Evolutionary conservation across 139 green algal genomes (phyloP), one percentile per base, ranked within the genome.

Genomic region (Trebouxia sp.): DNA sequence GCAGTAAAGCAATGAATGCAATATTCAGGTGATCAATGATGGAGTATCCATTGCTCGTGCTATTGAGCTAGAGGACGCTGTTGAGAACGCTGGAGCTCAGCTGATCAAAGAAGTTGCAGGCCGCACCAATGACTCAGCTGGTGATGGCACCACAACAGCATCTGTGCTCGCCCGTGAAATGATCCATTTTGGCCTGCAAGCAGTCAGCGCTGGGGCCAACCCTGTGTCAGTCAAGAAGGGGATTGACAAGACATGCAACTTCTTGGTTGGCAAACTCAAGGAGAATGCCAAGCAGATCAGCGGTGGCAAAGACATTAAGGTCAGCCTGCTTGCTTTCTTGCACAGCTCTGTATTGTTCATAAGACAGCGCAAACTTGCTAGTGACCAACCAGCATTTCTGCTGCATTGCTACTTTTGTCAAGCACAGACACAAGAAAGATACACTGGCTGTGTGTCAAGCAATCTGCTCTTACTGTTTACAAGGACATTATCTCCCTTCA

Each of bases 71-170:
- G 79, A 88, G 53, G 95, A 98, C 81, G 85, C 95, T 28, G 91
- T 98, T 55, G 96, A 99, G 90, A 98, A 99, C 74, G 95, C 96
- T 14, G 96, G 96, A 17, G 96, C 96, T 0, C 96, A 98, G 90
- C 92, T 99, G 14, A 98, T 99, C 89, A 97, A 98, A 87, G 96
- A 99, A 91, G 90, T 98, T 55, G 96, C 96, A 39, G 96, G 96
- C 58, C 92, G 92, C 75, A 98, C 96, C 79, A 99, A 99, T 85
- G 96, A 99, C 84, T 89, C 93, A 43, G 96, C 96, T 38, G 96
- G 96, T 37, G 96, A 99, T 72, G 96, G 96, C 85, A 99, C 96
- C 82, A 99, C 96, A 79, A 99, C 96, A 72, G 96, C 96, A n/a
- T 94, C 90, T 15, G 91, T 99, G 58, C 87, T 99, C 70, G 96